Conservation (phyloP, 805 yeast species). For the Pichia paraexigua region DNA sequence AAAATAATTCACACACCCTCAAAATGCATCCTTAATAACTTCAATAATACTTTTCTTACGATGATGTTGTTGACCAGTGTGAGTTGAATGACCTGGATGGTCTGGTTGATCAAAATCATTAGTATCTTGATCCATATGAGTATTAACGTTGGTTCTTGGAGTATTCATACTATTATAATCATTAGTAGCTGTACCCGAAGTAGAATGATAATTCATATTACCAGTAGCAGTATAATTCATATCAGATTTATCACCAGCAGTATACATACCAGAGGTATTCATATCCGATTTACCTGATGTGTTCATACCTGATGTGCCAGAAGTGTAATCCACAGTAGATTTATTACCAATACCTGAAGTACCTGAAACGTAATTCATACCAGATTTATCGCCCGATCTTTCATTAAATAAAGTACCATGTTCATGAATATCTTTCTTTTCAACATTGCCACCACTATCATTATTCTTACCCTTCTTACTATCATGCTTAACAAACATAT, state of each 20-base stretch:
- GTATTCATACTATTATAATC: too few relatives aligned
- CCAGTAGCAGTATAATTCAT: too few relatives aligned
- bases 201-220: too few relatives aligned
- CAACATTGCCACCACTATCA: neutral
- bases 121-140: too few relatives aligned
- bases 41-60: conserved; percentile 8
- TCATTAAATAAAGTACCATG: neutral
- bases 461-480: neutral
- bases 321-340: too few relatives aligned
- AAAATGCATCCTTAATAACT: conserved; percentile 6
- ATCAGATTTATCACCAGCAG: neutral
- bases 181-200: too few relatives aligned
- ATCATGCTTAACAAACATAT: neutral
- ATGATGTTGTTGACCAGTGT: neutral
- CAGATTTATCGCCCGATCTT: neutral
- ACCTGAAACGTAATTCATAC: too few relatives aligned
- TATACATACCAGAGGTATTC: too few relatives aligned
- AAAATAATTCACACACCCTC: neutral
- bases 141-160: neutral
- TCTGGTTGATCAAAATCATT: too few relatives aligned
- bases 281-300: neutral
- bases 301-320: neutral
- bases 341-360: too few relatives aligned
- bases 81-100: too few relatives aligned
- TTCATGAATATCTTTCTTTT: neutral